These are phyloP conservation scores for Fusarium coffeatum DNA, from an alignment of 2,329 filamentous ascomycete genomes.

Conservation along the genomic window DNA sequence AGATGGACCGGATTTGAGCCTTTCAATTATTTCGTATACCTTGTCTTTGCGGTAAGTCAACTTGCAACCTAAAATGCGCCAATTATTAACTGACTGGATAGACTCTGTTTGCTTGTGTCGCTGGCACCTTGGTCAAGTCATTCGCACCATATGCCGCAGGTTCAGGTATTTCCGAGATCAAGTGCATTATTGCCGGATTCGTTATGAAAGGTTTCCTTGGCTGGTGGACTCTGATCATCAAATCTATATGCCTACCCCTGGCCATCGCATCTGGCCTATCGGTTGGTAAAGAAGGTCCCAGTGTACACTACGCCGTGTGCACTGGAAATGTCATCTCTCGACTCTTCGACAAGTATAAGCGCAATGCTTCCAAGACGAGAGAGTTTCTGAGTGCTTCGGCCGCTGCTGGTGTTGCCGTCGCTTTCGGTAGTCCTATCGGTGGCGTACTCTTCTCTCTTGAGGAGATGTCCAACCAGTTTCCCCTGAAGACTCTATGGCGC, in stretches of 20 bases:
- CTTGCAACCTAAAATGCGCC: not conserved
- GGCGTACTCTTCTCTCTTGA: slow-evolving; percentile 96
- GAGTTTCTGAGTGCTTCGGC: slow-evolving; percentile 96
- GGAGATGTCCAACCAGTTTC: slow-evolving; percentile 97
- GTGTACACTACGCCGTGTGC: slow-evolving; percentile 98
- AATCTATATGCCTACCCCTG: slow-evolving; percentile 88
- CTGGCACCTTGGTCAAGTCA: slow-evolving; percentile 85
- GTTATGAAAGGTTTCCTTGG: slow-evolving; percentile 99
- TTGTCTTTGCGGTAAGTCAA: slow-evolving; percentile 77
- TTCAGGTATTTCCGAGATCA: slow-evolving; percentile 98
- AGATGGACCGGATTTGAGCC: slow-evolving; percentile 83
- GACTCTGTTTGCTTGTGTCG: slow-evolving; percentile 82
- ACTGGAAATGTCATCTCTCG: slow-evolving; percentile 96
- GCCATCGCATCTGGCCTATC: slow-evolving; percentile 94
- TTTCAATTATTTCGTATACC: slow-evolving; percentile 89
- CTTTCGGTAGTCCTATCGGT: slow-evolving; percentile 96
- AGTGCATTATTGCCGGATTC: slow-evolving; percentile 98
- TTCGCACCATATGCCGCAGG: slow-evolving; percentile 97
- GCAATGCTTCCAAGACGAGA: slow-evolving; percentile 91
- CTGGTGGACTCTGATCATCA: slow-evolving; percentile 91
- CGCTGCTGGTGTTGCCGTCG: slow-evolving; percentile 93
- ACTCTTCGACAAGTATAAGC: slow-evolving; percentile 90
- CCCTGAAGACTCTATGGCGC: slow-evolving; percentile 96
- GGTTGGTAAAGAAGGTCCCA: slow-evolving; percentile 96
- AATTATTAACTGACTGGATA: slow-evolving; percentile 49